Percentiles rank a stretch among this genome's conserved stretches.
Evolutionary conservation across 176 grass and related monocot species (phyloP).

Genomic region (Phragmites australis): DNA sequence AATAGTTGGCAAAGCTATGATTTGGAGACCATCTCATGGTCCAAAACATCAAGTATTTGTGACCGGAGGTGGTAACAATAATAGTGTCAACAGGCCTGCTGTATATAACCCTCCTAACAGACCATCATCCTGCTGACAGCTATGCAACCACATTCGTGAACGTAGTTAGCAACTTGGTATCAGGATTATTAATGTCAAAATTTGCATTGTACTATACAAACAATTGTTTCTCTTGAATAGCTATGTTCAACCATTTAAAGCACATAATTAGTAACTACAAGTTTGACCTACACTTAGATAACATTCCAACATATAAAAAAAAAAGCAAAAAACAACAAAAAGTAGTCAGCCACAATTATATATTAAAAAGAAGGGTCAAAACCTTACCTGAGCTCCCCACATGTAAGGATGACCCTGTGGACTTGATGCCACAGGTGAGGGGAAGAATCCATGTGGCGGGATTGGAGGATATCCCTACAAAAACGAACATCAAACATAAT

Average conservation of each 20-base stretch:
- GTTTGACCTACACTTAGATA: constrained; percentile 2
- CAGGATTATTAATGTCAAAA: neutral
- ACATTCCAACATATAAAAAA: constrained; percentile 29
- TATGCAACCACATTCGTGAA: neutral
- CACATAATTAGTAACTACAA: neutral
- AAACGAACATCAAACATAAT: constrained; percentile 22
- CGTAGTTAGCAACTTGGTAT: neutral
- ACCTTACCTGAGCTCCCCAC: constrained; percentile 87
- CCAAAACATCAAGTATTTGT: too few species aligned
- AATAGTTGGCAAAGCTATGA: neutral
- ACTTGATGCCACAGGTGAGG: constrained; percentile 61
- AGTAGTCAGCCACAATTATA: neutral
- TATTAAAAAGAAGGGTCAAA: constrained; percentile 8
- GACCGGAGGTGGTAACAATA: neutral
- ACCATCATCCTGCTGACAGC: neutral
- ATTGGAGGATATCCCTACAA: constrained; percentile 80
- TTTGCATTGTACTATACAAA: constrained; percentile 1
- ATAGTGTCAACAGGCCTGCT: neutral
- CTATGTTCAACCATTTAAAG: neutral
- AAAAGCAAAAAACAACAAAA: constrained; percentile 13
- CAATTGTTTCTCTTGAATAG: constrained; percentile 5
- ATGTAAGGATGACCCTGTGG: constrained; percentile 93
- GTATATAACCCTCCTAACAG: neutral
- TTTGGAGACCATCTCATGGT: neutral
- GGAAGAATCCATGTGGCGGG: constrained; percentile 89